Base-by-base conservation (phyloP, 768 basidiomycete species). In the Boletus sp. region DNA sequence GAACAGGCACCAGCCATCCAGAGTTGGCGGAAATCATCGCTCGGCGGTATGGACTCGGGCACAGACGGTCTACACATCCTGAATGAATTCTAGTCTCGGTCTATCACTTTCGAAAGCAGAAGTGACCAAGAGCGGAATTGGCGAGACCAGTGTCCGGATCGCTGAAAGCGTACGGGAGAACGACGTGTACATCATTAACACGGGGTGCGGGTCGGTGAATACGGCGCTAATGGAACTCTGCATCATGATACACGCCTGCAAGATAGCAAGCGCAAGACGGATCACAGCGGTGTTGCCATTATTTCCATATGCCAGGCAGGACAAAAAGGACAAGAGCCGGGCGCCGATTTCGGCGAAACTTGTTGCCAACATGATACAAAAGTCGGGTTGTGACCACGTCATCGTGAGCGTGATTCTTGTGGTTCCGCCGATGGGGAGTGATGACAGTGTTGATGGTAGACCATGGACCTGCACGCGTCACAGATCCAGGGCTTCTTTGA, bases 401-500 rank as follows among this genome's bases (percentile, higher is more conserved):
- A 96, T 98, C 56, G 93, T 95, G 70, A 73, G 90, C 80, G 53
- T 33, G 55, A 41, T 47, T 41, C 23, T 10, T 47, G 41, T 6
- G 41, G 37, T 40, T 40, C 42, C 8, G 27, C 35, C 21, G 53
- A 57, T 25, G 3, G 13, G 35, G 37, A 7, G 19, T 19, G 37
- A 57, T 54, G 55, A 62, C 32, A 34, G 11, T 38, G 40, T 19
- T 49, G 43, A 35, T 37, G 53, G 37, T 29, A 95, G 93, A 98
- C 96, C 9, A 97, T 98, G 93, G 97, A 99, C 75, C 78, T 98
- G 55, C 96, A 99, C 69, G 97, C 97, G 32, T 96, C 93, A 2
- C 97, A 99, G 69, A 98, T 99, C 58, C 97, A 99, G 75, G 97
- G 97, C 7, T 99, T 99, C 77, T 99, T 99, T 72, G 96, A 98